Evolutionary conservation across 306 rosid species (phyloP), one percentile per base, ranked within the genome.

Genomic region (Canavalia ensiformis): DNA sequence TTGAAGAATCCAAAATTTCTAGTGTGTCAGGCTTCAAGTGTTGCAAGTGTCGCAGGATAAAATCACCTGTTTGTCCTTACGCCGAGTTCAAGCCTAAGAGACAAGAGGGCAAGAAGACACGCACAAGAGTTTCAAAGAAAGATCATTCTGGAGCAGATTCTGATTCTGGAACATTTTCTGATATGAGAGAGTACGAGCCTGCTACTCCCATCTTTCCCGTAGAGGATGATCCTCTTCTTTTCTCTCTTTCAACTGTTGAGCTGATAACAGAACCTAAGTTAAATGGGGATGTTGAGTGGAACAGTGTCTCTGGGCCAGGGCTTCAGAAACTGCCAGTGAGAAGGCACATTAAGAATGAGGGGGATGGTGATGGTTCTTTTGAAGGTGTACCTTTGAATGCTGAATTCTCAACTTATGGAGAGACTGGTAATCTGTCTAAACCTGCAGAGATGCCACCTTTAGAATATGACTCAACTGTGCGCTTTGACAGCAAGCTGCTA

Each of bases 41-140:
- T 82, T 92, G 98, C 85, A 90, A 82, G 86, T 96, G 99, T 80
- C 95, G 99, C 74, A 88, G 99, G 88, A 96, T 96, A 83, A 92
- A 84, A 85, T 89, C 97, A 67, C 99, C 99, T 0, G 76, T 70
- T 29, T 96, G 99, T 85, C 99, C 99, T 69, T 92, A 89, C 88
- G 49, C 81, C 58, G 91, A 91, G 49, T 33, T 11, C 9, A 87
- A 87, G 69, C 85, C 78, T 35, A 82, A 75, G 71, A 72, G 50
- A 57, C 84, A 51, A 51, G 90, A 88, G 77, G 84, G 54, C 64
- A 87, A 71, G 84, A 92, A 82, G 80, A 60, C 84, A 72, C 90
- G 81, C 72, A 10, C 44, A 12, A 82, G 55, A 79, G 60, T 52
- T 46, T 59, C 82, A 73, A 91, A 90, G 88, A 91, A 86, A 81